phyloP scores from a whole-genome alignment of 2,329 filamentous ascomycete species.

The Myriosclerotinia scirpicola region DNA sequence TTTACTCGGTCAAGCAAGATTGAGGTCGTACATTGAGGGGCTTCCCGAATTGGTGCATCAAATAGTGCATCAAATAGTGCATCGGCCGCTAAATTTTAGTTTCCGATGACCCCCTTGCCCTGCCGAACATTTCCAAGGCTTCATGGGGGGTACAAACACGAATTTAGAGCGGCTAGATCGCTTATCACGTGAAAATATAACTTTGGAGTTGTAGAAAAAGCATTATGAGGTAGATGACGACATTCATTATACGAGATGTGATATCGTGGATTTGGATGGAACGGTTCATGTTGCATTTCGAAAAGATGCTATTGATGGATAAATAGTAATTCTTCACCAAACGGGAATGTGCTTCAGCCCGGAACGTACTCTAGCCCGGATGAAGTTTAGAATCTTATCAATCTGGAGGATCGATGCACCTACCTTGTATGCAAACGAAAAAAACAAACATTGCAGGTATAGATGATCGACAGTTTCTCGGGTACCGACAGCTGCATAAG shows the following conservation, averaged over 20 bases:
- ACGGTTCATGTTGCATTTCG: not conserved
- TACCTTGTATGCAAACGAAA: not conserved
- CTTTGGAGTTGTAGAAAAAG: too few species aligned
- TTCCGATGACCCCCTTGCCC: not conserved
- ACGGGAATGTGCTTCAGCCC: not conserved
- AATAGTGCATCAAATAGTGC: too few species aligned
- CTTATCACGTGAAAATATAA: not conserved
- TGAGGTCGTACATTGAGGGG: not conserved
- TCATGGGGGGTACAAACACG: too few species aligned
- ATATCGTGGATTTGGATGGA: not conserved
- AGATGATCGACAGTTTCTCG: not conserved
- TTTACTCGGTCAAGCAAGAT: too few species aligned
- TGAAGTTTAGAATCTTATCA: not conserved
- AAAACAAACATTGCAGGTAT: not conserved
- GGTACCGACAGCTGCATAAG: not conserved
- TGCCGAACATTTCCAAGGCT: not conserved
- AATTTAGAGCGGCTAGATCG: not conserved
- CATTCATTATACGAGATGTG: not conserved
- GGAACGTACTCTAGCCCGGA: too few species aligned
- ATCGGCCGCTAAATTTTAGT: not conserved
- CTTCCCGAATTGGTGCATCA: too few species aligned
- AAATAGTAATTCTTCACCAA: not conserved
- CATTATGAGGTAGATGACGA: too few species aligned
- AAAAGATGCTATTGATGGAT: not conserved
- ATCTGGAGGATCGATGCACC: not conserved